These are phyloP conservation scores for Polygonum aviculare DNA, from an alignment of 148 eudicot genomes.

Conservation along the genomic window DNA sequence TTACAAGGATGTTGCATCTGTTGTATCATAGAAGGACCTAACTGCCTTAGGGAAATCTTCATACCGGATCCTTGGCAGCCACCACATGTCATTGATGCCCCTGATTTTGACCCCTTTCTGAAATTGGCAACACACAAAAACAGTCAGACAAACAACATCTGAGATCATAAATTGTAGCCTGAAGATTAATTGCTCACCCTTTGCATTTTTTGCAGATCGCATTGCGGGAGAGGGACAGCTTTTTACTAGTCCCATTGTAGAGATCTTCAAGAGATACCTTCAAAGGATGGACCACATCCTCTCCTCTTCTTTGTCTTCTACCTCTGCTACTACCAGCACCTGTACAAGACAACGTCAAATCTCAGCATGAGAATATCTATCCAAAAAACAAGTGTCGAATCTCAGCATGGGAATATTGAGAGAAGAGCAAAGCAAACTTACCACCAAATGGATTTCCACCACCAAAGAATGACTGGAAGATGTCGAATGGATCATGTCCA, in stretches of 20 bases:
- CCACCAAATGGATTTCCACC: constrained; percentile 54
- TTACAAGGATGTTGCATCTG: constrained; percentile 57
- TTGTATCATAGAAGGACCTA: constrained; percentile 57
- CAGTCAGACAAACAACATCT: not conserved
- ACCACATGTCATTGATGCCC: constrained; percentile 42
- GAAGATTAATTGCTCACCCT: constrained; percentile 26
- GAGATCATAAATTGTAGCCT: not conserved
- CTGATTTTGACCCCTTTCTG: constrained; percentile 54
- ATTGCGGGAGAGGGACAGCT: constrained; percentile 48
- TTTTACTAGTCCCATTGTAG: constrained; percentile 39
- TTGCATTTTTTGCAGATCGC: constrained; percentile 42
- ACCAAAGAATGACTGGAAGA: constrained; percentile 49
- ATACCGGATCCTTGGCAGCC: constrained; percentile 52
- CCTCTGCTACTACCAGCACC: constrained; percentile 55
- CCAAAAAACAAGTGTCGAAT: not conserved
- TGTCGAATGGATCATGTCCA: constrained; percentile 51
- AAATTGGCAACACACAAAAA: constrained; percentile 7
- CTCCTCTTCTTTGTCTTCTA: constrained; percentile 51
- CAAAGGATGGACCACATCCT: constrained; percentile 51
- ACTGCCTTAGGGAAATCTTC: constrained; percentile 43
- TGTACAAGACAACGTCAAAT: not conserved
- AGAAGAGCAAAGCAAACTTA: constrained; percentile 12
- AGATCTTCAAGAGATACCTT: constrained; percentile 49
- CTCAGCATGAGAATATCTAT: not conserved
- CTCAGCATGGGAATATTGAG: not conserved